These are phyloP conservation scores for Pythium brachiatum DNA, from an alignment of 352 stramenopile genomes.

Conservation along the genomic window DNA sequence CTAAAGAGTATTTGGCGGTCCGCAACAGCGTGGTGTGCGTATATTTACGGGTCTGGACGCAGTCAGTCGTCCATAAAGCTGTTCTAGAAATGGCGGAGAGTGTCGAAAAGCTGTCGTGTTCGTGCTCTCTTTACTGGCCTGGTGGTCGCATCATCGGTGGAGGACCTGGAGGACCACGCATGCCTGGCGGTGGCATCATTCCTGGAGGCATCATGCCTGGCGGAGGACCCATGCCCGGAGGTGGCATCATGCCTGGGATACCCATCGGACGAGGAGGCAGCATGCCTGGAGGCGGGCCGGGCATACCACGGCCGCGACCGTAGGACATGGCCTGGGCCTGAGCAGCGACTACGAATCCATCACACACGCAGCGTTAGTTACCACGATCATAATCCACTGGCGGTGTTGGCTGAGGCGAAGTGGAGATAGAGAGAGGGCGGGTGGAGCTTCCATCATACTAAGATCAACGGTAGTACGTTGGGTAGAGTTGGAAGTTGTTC, in stretches of 20 bases:
- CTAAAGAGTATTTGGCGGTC: neutral
- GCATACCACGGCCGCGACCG: conserved; percentile 73
- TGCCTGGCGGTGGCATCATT: conserved; percentile 75
- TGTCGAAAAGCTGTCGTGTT: neutral
- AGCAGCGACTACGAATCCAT: conserved; percentile 51
- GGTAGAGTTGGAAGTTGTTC: conserved; percentile 41
- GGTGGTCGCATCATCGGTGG: conserved; percentile 71
- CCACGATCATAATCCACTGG: neutral
- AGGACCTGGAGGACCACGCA: conserved; percentile 42
- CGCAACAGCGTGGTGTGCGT: neutral
- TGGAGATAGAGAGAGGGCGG: conserved; percentile 3
- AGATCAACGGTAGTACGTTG: conserved; percentile 83
- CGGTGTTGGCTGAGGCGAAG: neutral
- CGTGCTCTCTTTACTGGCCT: conserved; percentile 52
- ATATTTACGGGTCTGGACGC: conserved; percentile 13
- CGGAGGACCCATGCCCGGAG: conserved; percentile 54
- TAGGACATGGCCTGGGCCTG: conserved; percentile 80
- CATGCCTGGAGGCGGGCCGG: conserved; percentile 53
- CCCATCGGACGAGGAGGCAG: conserved; percentile 43
- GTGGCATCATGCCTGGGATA: conserved; percentile 72
- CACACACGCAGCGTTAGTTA: conserved; percentile 11
- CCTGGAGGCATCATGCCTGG: conserved; percentile 55
- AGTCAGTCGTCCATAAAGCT: neutral
- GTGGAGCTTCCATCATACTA: conserved; percentile 74
- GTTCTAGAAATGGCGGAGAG: conserved; percentile 3